Percentiles rank a stretch among this genome's conserved stretches.
phyloP scores from a whole-genome alignment of 352 stramenopile genomes.

The Phytophthora cajani region DNA sequence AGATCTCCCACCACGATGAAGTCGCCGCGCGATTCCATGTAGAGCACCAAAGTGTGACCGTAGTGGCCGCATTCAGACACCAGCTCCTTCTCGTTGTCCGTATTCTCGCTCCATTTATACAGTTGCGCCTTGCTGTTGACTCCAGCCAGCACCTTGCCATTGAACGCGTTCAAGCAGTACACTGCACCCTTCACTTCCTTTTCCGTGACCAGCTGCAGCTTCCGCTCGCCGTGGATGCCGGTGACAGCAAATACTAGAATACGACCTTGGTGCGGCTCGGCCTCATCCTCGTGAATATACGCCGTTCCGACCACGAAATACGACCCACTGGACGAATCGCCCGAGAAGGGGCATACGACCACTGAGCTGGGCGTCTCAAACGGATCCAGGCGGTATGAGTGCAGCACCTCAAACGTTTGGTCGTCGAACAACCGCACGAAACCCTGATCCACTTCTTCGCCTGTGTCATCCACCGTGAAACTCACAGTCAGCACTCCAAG shows the following conservation, averaged over 20 bases:
- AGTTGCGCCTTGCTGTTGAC: slow-evolving; percentile 96
- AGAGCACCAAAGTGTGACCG: slow-evolving; percentile 95
- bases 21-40: slow-evolving; percentile 94
- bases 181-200: slow-evolving; percentile 95
- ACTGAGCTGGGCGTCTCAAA: slow-evolving; percentile 91
- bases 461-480: slow-evolving; percentile 83
- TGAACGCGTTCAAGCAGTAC: slow-evolving; percentile 96
- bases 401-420: slow-evolving; percentile 95
- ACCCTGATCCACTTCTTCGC: slow-evolving; percentile 86
- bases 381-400: slow-evolving; percentile 88
- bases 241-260: slow-evolving; percentile 94
- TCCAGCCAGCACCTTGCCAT: slow-evolving; percentile 92
- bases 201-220: slow-evolving; percentile 91
- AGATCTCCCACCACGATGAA: slow-evolving; percentile 97
- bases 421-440: slow-evolving; percentile 97
- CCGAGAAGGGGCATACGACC: slow-evolving; percentile 76
- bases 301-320: slow-evolving; percentile 91
- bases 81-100: slow-evolving; percentile 91
- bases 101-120: slow-evolving; percentile 91
- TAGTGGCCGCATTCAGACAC: slow-evolving; percentile 94
- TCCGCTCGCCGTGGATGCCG: slow-evolving; percentile 83
- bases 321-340: slow-evolving; percentile 75
- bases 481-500: slow-evolving; percentile 85
- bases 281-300: slow-evolving; percentile 94
- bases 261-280: slow-evolving; percentile 95